Base-by-base conservation (phyloP, 257 asterid genomes). In the Plectranthus barbatus region DNA sequence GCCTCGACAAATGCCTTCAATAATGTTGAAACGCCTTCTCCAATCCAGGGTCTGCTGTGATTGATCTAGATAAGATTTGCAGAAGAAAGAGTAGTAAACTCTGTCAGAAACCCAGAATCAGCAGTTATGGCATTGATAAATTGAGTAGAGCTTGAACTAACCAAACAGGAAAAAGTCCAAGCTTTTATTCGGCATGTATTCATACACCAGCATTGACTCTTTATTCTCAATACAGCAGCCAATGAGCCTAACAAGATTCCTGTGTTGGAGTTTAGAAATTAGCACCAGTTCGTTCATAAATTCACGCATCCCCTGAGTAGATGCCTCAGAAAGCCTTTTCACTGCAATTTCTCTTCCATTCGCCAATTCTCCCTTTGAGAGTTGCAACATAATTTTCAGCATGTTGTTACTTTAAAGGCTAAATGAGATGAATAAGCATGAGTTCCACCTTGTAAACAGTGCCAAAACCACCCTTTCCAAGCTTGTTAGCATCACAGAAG, bases 381-480 rank as follows among this genome's bases (percentile, higher is more conserved):
- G 14, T 10, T 37, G 56, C 41, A 40, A 40, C 10, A 1, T 17
- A 24, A 1, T 21, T 56, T 26, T 26, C 31, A 26, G 2, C 31
- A 26, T 26, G 5, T 26, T 5, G 5, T 26, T 26, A 26, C 5
- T 26, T 26, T 5, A 26, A 26, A 26, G 31, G 44, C 1, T 7
- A 7, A 9, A 48, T 33, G 6, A 33, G 13, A 31, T 9, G 17
- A 36, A 44, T 9, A 11, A 60, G 20, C 12, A 17, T 0, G 46
- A 51, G 26, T 39, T 36, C 20, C 39, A 69, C 80, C 59, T 63
- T 72, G 53, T 71, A 74, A 51, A 77, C 81, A 7, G 79, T 66
- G 23, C 81, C 86, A 45, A 77, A 77, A 31, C 86, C 80, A 3
- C 83, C 86, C 71, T 57, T 48, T 44, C 86, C 86, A 6, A 80